Percentiles rank a stretch among this genome's conserved stretches.
These are phyloP conservation scores for Hemileia vastatrix DNA, from an alignment of 1,284 basidiomycete genomes.

Conservation along the genomic window DNA sequence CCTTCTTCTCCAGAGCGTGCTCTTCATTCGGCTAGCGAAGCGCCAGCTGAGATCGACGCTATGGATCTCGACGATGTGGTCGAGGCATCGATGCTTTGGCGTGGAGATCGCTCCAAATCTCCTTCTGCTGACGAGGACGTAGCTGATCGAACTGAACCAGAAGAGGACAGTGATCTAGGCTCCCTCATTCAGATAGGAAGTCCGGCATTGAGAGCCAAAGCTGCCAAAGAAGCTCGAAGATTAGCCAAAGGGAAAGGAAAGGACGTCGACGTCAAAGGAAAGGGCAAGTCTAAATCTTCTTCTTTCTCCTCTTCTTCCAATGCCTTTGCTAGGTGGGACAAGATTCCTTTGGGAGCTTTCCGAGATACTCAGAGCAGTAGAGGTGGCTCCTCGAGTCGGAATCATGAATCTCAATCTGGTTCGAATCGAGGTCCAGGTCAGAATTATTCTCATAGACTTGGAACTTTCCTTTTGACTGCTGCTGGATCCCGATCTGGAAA, in stretches of 20 bases:
- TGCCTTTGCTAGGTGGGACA: constrained; percentile 39
- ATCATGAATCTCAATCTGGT: too few relatives aligned
- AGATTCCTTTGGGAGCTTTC: too few relatives aligned
- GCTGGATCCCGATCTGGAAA: neutral
- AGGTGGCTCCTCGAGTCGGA: too few relatives aligned
- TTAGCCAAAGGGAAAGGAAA: neutral
- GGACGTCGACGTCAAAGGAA: neutral
- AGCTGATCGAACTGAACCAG: constrained; percentile 14
- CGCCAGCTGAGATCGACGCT: constrained; percentile 24
- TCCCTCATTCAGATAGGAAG: neutral
- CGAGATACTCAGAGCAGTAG: too few relatives aligned
- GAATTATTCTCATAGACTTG: too few relatives aligned
- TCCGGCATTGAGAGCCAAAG: neutral
- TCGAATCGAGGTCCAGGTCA: too few relatives aligned
- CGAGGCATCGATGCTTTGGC: constrained; percentile 36
- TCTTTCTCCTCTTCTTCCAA: constrained; percentile 19
- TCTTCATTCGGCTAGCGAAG: neutral
- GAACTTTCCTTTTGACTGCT: too few relatives aligned
- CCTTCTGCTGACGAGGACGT: constrained; percentile 26
- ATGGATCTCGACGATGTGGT: constrained; percentile 42
- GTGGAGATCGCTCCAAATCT: constrained; percentile 29
- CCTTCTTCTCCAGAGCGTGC: constrained; percentile 31
- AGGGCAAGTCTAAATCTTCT: neutral
- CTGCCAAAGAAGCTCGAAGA: neutral
- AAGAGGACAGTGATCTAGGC: neutral